Evolutionary conservation across 148 eudicot species (phyloP).

Genomic region (Amaranthus palmeri): DNA sequence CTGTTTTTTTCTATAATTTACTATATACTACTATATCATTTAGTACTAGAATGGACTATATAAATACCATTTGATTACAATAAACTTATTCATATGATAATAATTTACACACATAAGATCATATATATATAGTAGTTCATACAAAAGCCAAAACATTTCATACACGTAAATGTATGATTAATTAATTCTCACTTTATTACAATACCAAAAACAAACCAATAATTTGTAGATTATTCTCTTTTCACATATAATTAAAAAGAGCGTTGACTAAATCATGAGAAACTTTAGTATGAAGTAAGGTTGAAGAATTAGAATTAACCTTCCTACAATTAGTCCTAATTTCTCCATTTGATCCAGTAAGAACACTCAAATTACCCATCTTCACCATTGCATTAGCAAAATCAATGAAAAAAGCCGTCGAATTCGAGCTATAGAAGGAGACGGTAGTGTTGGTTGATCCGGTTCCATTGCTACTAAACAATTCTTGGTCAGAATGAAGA

Average conservation of each 20-base stretch:
- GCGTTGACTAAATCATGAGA: background rate
- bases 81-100: no score
- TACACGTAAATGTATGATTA: no score
- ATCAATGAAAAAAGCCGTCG: constrained; percentile 42
- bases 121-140: no score
- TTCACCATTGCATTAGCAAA: constrained; percentile 55
- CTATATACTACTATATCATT: no score
- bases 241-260: background rate
- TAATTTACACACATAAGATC: no score
- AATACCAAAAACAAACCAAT: no score
- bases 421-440: constrained; percentile 33
- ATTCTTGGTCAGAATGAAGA: constrained; percentile 64
- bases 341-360: constrained; percentile 55
- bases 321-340: constrained; percentile 60
- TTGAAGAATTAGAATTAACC: constrained; percentile 18
- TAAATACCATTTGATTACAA: no score
- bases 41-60: no score
- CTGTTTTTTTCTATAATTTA: no score
- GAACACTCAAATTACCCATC: constrained; percentile 60
- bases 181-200: no score
- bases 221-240: no score
- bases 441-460: constrained; percentile 55
- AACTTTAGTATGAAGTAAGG: background rate
- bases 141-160: no score
- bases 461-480: constrained; percentile 27